A percentile compares a stretch with the other conserved stretches of the same genome.
These are phyloP conservation scores for Quillaja saponaria DNA, from an alignment of 306 rosid species.

Conservation along the genomic window DNA sequence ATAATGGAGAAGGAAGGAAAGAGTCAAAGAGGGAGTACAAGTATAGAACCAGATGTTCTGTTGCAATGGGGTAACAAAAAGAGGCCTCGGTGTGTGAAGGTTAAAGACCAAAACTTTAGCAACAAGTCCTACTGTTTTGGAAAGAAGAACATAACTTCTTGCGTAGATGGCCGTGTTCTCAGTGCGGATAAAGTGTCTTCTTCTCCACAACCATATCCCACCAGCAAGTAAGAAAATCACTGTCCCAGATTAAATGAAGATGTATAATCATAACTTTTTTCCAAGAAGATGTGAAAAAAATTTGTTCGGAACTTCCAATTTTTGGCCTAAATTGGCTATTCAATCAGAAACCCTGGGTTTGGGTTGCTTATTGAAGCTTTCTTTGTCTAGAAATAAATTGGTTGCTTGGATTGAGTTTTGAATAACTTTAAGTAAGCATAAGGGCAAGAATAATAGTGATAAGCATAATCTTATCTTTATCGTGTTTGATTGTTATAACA, in stretches of 20 bases:
- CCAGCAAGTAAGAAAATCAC: slow-evolving; percentile 41
- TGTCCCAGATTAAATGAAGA: not conserved
- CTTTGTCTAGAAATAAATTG: too few species aligned
- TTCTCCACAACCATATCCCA: slow-evolving; percentile 36
- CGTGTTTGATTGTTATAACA: not conserved
- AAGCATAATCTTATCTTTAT: too few species aligned
- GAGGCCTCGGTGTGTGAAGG: slow-evolving; percentile 51
- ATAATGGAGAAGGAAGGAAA: slow-evolving; percentile 54
- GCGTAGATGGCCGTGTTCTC: slow-evolving; percentile 32
- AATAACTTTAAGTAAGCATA: too few species aligned
- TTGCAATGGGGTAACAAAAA: slow-evolving; percentile 63
- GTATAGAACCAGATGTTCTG: slow-evolving; percentile 48
- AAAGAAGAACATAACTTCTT: slow-evolving; percentile 43
- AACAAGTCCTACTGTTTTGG: slow-evolving; percentile 33
- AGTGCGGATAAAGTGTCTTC: slow-evolving; percentile 34
- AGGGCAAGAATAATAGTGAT: too few species aligned
- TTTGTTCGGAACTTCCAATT: not conserved
- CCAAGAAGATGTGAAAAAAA: too few species aligned
- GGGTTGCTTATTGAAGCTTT: not conserved
- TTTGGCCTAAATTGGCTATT: too few species aligned
- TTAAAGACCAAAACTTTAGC: slow-evolving; percentile 37
- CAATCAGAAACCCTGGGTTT: not conserved
- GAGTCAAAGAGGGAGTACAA: slow-evolving; percentile 30
- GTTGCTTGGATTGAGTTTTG: too few species aligned
- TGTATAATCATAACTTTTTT: too few species aligned